phyloP scores from a whole-genome alignment of 1,284 basidiomycete genomes.

The Ceratobasidium sp. region DNA sequence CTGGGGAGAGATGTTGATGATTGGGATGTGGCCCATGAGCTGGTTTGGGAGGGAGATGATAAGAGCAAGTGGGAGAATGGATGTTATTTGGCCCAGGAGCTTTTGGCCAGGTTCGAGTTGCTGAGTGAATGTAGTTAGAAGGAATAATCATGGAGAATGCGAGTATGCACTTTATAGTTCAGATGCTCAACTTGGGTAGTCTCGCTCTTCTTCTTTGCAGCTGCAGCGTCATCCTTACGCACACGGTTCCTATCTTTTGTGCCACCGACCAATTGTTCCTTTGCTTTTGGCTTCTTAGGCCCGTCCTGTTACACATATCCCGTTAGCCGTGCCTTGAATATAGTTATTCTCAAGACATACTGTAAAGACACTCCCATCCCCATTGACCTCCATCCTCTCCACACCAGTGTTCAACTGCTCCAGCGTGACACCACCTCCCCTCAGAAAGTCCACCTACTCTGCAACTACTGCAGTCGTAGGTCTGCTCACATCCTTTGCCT shows the following conservation, averaged over 20 bases:
- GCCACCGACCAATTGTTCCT: slow-evolving; percentile 60
- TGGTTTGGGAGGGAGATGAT: slow-evolving; percentile 96
- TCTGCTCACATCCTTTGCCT: slow-evolving; percentile 17
- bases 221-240: background rate
- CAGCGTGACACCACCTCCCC: slow-evolving; percentile 72
- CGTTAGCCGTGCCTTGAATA: background rate
- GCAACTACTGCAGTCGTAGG: background rate
- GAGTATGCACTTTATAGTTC: slow-evolving; percentile 86
- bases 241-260: slow-evolving; percentile 38
- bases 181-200: slow-evolving; percentile 86
- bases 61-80: slow-evolving; percentile 90
- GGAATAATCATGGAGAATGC: background rate
- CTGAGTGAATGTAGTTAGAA: slow-evolving; percentile 59
- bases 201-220: slow-evolving; percentile 59
- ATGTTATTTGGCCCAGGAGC: slow-evolving; percentile 87
- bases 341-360: background rate
- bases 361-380: slow-evolving; percentile 14
- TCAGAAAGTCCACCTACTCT: slow-evolving; percentile 93
- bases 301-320: background rate
- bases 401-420: slow-evolving; percentile 26
- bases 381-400: slow-evolving; percentile 34
- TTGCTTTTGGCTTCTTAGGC: slow-evolving; percentile 6
- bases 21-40: slow-evolving; percentile 93
- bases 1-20: slow-evolving; percentile 91
- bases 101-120: slow-evolving; percentile 81